Evolutionary conservation across 768 basidiomycete species (phyloP).

Genomic region (Fomitopsis pulvina): DNA sequence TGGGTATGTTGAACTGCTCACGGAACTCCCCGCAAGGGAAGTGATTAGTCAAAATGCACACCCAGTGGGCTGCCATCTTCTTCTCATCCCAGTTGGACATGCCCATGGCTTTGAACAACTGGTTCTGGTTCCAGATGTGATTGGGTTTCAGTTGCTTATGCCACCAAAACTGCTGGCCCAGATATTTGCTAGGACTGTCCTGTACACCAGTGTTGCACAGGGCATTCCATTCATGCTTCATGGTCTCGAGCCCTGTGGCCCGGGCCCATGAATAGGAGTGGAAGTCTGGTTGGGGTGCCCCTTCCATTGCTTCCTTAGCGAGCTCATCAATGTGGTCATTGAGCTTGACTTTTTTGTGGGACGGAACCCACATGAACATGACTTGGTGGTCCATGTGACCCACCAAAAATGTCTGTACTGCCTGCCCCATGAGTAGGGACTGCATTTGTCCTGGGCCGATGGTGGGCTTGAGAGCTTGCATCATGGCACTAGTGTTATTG

Average conservation of each 20-base stretch:
- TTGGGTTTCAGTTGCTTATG: constrained; percentile 1
- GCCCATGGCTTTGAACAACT: not conserved
- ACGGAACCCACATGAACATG: not conserved
- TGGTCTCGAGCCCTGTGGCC: not conserved
- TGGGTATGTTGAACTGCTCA: not conserved
- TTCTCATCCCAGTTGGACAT: not conserved
- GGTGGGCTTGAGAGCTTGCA: not conserved
- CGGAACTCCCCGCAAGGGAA: constrained; percentile 5
- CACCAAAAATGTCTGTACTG: not conserved
- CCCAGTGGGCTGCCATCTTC: not conserved
- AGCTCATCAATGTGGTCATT: not conserved
- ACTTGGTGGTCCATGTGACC: not conserved
- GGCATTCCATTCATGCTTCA: not conserved
- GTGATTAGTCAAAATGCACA: not conserved
- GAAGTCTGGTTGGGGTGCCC: not conserved
- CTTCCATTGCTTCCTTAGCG: not conserved
- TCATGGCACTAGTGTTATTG: not conserved
- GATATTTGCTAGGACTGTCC: not conserved
- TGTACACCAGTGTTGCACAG: not conserved
- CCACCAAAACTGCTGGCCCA: not conserved
- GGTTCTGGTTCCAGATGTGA: not conserved
- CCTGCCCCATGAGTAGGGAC: not conserved
- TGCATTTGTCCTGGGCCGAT: not conserved
- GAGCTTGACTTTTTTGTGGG: not conserved
- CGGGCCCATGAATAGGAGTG: not conserved